Evolutionary conservation across 2,329 filamentous ascomycete genomes (phyloP).

Genomic region (Reticulascus tulasneorum): DNA sequence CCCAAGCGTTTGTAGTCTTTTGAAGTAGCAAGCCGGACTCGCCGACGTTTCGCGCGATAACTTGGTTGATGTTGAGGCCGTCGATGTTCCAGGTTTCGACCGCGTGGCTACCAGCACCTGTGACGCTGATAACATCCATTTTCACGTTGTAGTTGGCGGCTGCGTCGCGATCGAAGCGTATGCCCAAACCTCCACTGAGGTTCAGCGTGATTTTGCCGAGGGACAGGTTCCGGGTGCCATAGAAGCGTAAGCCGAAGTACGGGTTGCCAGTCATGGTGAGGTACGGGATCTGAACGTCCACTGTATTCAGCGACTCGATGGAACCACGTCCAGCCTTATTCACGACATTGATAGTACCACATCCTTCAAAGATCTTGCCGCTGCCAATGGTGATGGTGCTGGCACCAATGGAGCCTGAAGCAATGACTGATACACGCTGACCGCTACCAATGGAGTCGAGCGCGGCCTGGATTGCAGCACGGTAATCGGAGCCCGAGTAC

Average conservation of each 20-base stretch:
- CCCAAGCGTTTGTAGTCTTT: constrained; percentile 45
- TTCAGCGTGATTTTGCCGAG: constrained; percentile 53
- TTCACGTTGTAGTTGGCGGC: constrained; percentile 49
- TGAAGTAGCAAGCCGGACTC: constrained; percentile 56
- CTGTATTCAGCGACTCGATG: constrained; percentile 47
- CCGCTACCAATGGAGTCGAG: constrained; percentile 47
- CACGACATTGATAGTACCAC: constrained; percentile 49
- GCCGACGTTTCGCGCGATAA: constrained; percentile 50
- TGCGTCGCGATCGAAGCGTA: constrained; percentile 53
- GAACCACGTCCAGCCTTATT: constrained; percentile 42
- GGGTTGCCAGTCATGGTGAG: constrained; percentile 54
- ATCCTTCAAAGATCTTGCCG: constrained; percentile 56
- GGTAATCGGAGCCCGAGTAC: constrained; percentile 52
- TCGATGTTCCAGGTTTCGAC: constrained; percentile 60
- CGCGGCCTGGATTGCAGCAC: constrained; percentile 49
- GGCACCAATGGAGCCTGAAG: constrained; percentile 52
- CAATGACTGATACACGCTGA: constrained; percentile 50
- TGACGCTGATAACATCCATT: constrained; percentile 49
- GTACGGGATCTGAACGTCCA: constrained; percentile 50
- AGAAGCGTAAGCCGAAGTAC: constrained; percentile 55
- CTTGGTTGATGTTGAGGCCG: constrained; percentile 44
- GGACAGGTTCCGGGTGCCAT: constrained; percentile 41
- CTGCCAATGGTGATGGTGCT: constrained; percentile 45
- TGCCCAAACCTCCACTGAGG: constrained; percentile 49
- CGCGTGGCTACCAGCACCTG: constrained; percentile 50